A percentile compares a stretch with the other conserved stretches of the same genome.
These are phyloP conservation scores for Hirsutella thompsonii DNA, from an alignment of 2,329 filamentous ascomycete genomes.

Conservation along the genomic window DNA sequence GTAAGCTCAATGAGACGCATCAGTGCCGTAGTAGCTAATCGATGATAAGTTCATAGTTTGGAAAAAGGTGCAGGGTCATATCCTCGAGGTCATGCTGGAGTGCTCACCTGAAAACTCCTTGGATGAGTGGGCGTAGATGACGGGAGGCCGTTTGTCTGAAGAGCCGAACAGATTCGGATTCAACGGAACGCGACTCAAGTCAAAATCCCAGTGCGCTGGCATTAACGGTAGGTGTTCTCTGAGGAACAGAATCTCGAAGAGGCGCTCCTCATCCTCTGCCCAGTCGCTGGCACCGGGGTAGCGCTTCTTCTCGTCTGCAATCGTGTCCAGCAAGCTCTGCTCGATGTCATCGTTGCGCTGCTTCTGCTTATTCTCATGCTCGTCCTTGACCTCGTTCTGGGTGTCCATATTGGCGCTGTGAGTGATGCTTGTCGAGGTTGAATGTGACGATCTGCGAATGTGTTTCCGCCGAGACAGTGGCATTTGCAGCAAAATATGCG, in stretches of 20 bases:
- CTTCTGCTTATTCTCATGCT: background rate
- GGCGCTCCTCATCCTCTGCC: slow-evolving; percentile 33
- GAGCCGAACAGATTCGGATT: slow-evolving; percentile 21
- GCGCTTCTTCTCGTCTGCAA: slow-evolving; percentile 28
- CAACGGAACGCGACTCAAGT: slow-evolving; percentile 26
- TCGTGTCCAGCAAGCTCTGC: slow-evolving; percentile 16
- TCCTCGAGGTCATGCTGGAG: slow-evolving; percentile 4
- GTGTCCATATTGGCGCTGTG: background rate
- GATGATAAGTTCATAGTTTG: background rate
- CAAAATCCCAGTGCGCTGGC: slow-evolving; percentile 25
- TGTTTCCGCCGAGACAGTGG: background rate
- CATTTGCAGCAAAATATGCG: too few species aligned
- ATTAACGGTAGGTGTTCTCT: slow-evolving; percentile 27
- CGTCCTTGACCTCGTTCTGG: too few species aligned
- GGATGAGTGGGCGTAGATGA: slow-evolving; percentile 23
- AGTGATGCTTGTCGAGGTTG: background rate
- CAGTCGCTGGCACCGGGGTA: slow-evolving; percentile 33
- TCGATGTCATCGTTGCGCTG: background rate
- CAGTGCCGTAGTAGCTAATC: slow-evolving; percentile 24
- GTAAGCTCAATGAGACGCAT: slow-evolving; percentile 27
- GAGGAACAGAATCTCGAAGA: slow-evolving; percentile 28
- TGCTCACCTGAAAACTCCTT: slow-evolving; percentile 23
- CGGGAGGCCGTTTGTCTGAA: slow-evolving; percentile 15
- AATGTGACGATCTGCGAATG: background rate
- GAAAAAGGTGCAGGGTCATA: background rate